Evolutionary conservation across 441 rosid genomes (phyloP).

Genomic region (Erodium moschatum): DNA sequence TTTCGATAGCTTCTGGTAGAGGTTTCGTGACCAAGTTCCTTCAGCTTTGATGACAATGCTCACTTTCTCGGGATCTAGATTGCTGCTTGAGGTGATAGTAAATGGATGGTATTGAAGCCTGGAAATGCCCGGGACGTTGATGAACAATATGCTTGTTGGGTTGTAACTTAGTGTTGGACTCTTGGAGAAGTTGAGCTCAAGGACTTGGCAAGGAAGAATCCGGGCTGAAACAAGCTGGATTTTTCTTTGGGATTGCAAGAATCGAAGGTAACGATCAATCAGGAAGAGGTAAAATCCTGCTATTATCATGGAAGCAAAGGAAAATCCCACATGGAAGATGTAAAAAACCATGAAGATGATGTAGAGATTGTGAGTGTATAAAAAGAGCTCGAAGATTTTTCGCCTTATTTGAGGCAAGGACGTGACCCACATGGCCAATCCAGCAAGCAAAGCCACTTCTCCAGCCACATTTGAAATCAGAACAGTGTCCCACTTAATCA

Average conservation of each 20-base stretch:
- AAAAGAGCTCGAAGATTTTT: constrained; percentile 54
- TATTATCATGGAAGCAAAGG: constrained; percentile 35
- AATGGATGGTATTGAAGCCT: constrained; percentile 58
- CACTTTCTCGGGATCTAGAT: constrained; percentile 36
- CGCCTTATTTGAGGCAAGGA: constrained; percentile 41
- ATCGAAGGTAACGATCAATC: constrained; percentile 52
- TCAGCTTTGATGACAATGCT: constrained; percentile 42
- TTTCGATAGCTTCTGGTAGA: constrained; percentile 34
- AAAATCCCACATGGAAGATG: constrained; percentile 51
- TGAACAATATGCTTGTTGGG: constrained; percentile 40
- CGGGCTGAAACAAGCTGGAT: constrained; percentile 49
- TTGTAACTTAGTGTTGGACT: constrained; percentile 33
- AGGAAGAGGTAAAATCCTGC: constrained; percentile 64
- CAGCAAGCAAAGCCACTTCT: constrained; percentile 45
- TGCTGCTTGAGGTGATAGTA: constrained; percentile 38
- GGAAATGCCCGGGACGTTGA: constrained; percentile 45
- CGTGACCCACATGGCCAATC: constrained; percentile 47
- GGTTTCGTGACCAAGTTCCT: constrained; percentile 48
- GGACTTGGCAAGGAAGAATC: constrained; percentile 34
- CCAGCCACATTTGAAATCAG: constrained; percentile 44
- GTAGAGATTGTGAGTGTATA: constrained; percentile 53
- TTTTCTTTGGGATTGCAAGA: constrained; percentile 46
- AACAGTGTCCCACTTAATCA: constrained; percentile 33
- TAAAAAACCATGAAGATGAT: constrained; percentile 47
- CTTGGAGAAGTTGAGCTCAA: constrained; percentile 51